Evolutionary conservation across 257 asterid genomes (phyloP), one percentile per base, ranked within the genome.

Genomic region (Capsicum pubescens): DNA sequence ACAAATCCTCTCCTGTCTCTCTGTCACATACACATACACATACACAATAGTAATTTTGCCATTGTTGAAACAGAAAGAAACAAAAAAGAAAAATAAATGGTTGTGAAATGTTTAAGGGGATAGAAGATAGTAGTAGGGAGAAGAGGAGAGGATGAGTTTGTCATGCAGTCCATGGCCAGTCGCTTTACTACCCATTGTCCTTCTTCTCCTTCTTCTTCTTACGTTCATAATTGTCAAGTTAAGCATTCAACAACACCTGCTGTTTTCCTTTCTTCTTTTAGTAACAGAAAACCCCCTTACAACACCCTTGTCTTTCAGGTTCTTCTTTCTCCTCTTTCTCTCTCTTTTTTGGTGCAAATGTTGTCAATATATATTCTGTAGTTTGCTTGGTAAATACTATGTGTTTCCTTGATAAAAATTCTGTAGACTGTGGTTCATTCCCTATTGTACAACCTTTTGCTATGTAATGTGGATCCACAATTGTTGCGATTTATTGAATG

Each of bases 251-350:
- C 91, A 7, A 52, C 55, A 35, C 91, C 93, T 85, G 82, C 91
- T 79, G 79, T 84, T 64, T 77, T 90, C 2, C 15, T 91, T 67
- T 89, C 87, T 7, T 82, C 92, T 4, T 67, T 78, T 42, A 86
- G 67, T 44, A 90, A 88, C 42, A 82, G 56, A 82, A 88, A 85
- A 42, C 97, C 95, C 4, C 88, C 94, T 79, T 90, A 92, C 87
- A 91, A 93, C 82, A 63, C 97, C 82, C 95, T 91, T 70, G 95
- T 91, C 82, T 93, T 91, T 84, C 95, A 95, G 97, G 98, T 93
- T 83, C 36, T n/a, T 82, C 54, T 52, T 42, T 42, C 21, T 48
- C 50, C n/a, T 15, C 35, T 19, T 74, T 55, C 32, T 26, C 32
- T 26, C 32, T 26, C 32, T 26, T 26, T 57, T 21, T 68, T 84